Conservation (phyloP, 208 protist genomes). For the Acanthamoeba royreba region DNA sequence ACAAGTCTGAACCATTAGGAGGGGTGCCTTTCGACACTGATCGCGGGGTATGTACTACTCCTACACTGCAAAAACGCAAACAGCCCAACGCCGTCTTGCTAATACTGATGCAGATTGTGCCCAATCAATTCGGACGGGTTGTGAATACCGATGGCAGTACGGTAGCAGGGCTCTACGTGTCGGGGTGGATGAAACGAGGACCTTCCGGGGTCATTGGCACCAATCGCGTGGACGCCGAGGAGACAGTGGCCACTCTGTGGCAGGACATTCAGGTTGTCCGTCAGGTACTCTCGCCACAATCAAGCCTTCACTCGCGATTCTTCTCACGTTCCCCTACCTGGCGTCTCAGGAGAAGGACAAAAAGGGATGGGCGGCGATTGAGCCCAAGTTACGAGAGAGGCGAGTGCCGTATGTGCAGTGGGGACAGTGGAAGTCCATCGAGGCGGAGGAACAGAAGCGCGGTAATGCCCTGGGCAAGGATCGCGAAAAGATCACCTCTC, state of each 20-base stretch:
- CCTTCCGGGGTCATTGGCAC: constrained; percentile 44
- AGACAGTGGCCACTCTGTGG: constrained; percentile 2
- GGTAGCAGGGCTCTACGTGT: neutral
- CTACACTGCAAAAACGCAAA: neutral
- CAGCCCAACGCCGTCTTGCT: neutral
- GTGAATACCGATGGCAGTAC: neutral
- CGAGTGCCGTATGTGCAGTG: neutral
- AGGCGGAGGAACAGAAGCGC: neutral
- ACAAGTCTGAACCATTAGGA: neutral
- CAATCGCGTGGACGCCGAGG: constrained; percentile 28
- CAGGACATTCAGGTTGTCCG: neutral
- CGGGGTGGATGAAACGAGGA: constrained; percentile 26
- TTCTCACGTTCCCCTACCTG: neutral
- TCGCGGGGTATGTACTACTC: neutral
- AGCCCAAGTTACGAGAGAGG: neutral
- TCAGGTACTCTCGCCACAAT: neutral
- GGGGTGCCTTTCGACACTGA: constrained; percentile 9
- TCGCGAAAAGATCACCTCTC: neutral
- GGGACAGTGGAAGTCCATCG: neutral
- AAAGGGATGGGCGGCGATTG: neutral
- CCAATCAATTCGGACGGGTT: neutral
- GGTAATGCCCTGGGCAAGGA: neutral
- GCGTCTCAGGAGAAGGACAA: neutral
- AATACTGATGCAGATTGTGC: neutral
- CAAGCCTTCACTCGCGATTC: neutral